phyloP scores from a whole-genome alignment of 1,284 basidiomycete genomes.

The Tilletiopsis washingtonensis region DNA sequence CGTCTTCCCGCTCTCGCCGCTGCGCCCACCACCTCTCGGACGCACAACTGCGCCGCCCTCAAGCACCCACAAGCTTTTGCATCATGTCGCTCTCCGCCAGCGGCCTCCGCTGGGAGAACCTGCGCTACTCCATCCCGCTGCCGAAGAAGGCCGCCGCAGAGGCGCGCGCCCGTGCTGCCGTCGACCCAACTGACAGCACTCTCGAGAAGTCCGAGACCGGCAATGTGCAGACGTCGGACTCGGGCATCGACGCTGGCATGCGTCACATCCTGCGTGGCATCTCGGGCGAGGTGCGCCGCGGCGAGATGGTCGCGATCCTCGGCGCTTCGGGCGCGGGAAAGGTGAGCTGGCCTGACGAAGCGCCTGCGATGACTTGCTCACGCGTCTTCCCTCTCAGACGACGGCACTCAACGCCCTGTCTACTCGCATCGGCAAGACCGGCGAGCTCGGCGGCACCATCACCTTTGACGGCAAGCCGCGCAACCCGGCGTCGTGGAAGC shows the following conservation, averaged over 20 bases:
- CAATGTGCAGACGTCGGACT: conserved; percentile 8
- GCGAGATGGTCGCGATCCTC: conserved; percentile 17
- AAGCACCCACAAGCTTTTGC: no score
- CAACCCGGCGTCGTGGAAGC: conserved; percentile 28
- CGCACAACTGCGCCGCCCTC: no score
- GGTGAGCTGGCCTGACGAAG: no score
- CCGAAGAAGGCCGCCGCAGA: conserved; percentile 22
- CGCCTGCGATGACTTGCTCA: no score
- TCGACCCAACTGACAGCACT: background rate
- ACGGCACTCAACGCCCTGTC: conserved; percentile 11
- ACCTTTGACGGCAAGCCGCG: conserved; percentile 19
- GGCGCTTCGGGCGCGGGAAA: conserved; percentile 42
- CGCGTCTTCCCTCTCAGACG: no score
- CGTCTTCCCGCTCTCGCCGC: no score
- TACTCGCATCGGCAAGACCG: conserved; percentile 14
- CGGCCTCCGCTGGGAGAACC: no score
- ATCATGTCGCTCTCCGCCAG: no score
- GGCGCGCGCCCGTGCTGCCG: background rate
- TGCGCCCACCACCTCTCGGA: no score
- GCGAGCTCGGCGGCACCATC: conserved; percentile 20
- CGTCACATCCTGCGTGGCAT: conserved; percentile 15
- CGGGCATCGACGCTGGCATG: conserved; percentile 2
- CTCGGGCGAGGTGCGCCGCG: conserved; percentile 10
- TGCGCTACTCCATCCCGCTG: no score
- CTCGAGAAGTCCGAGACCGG: conserved; percentile 1